Base-by-base conservation (phyloP, 768 basidiomycete genomes). In the Leccinum disarticulatum region DNA sequence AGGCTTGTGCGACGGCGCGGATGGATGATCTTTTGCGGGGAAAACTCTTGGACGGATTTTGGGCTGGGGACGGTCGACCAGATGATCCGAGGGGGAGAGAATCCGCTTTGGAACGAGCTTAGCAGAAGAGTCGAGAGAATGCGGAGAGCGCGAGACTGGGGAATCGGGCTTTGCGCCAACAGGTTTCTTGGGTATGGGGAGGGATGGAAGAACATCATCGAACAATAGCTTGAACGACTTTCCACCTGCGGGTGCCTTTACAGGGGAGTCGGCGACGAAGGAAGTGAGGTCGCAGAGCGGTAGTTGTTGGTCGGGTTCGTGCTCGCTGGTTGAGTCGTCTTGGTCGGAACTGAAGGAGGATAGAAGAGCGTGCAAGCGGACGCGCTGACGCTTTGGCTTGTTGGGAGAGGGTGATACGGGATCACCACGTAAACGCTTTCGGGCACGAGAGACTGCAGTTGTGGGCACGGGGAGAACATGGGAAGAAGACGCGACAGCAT, bases 341-440 rank as follows among this genome's bases (percentile, higher is more conserved):
- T 55, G 61, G 4, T 64, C 72, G 41, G 68, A 62, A 48, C 66
- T 73, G 46, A 78, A 65, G 61, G 81, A 77, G 17, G 78, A 70
- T 46, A 80, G 70, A 33, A 66, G 64, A 9, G 72, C 70, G 19
- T 80, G 79, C 6, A 81, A 77, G 38, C 71, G 69, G 54, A 84
- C 69, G 46, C 88, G 87, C 68, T 80, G 80, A 59, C 87, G 82
- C 71, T 91, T 92, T 68, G 84, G 84, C 70, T 91, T 91, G 68
- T 81, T 83, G 4, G 91, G 91, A 17, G 91, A 90, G 4, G 91
- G 91, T 0, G 91, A 92, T 2, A 93, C 90, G 1, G 86, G 86
- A 67, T 93, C 91, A 28, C 91, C 91, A 33, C 91, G 84, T 17
- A 93, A 79, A 57, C 91, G 86, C 70, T 93, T 93, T 38, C 90